These are phyloP conservation scores for Plasmopara muralis DNA, from an alignment of 352 stramenopile genomes.

Conservation along the genomic window DNA sequence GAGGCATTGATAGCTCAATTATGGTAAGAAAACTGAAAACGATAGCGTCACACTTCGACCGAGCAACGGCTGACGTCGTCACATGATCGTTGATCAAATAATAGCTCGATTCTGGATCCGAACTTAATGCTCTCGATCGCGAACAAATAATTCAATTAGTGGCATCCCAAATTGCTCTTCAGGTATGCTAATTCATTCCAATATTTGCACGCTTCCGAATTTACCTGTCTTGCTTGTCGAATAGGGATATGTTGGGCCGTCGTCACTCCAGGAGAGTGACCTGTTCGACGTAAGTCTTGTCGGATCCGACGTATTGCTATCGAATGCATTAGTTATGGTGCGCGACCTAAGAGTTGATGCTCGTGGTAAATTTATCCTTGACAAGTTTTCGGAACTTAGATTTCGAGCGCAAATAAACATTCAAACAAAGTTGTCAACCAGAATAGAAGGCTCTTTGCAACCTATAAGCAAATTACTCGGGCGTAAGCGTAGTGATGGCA, in stretches of 20 bases:
- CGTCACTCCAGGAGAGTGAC: constrained; percentile 31
- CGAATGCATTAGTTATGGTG: constrained; percentile 41
- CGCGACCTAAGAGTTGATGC: constrained; percentile 30
- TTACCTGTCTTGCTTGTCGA: not conserved
- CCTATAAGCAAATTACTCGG: constrained; percentile 21
- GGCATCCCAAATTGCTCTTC: constrained; percentile 40
- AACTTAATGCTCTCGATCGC: constrained; percentile 36
- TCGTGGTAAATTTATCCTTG: constrained; percentile 30
- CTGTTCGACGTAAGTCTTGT: constrained; percentile 35
- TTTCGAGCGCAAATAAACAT: constrained; percentile 36
- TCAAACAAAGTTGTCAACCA: constrained; percentile 22
- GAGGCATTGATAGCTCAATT: constrained; percentile 38
- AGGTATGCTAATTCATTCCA: constrained; percentile 18
- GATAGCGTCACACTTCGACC: not conserved
- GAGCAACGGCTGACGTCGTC: constrained; percentile 6
- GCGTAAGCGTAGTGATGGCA: not conserved
- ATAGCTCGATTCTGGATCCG: constrained; percentile 45
- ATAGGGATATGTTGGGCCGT: constrained; percentile 47
- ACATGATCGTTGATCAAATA: constrained; percentile 4
- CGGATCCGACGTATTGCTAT: constrained; percentile 36
- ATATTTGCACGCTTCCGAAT: not conserved
- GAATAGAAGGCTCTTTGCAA: constrained; percentile 43
- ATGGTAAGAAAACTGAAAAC: constrained; percentile 23
- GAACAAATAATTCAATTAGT: constrained; percentile 28
- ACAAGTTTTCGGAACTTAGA: constrained; percentile 69